A percentile compares a stretch with the other conserved stretches of the same genome.
phyloP scores from a whole-genome alignment of 163 green algal species.

The Coccomyxa subellipsoidea region DNA sequence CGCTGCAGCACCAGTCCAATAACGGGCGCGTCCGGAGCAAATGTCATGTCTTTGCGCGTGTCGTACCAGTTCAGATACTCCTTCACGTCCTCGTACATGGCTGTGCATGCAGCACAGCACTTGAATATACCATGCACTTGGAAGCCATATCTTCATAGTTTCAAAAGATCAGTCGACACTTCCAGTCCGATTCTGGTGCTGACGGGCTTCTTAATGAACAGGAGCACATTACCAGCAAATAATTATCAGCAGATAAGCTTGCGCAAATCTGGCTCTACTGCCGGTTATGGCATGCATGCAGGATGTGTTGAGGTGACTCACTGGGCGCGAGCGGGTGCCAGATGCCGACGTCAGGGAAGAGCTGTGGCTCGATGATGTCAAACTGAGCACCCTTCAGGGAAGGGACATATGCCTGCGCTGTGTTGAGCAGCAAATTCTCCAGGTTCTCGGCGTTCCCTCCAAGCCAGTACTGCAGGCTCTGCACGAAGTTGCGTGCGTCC shows the following conservation, averaged over 20 bases:
- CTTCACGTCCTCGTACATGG: slow-evolving; percentile 98
- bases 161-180: too few species aligned
- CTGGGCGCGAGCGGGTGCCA: slow-evolving; percentile 90
- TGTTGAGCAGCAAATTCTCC: slow-evolving; percentile 95
- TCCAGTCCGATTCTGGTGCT: too few species aligned
- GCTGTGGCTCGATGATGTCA: slow-evolving; percentile 75
- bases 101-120: not conserved
- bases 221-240: too few species aligned
- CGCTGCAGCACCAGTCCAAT: slow-evolving; percentile 96
- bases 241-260: too few species aligned
- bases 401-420: slow-evolving; percentile 82
- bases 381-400: slow-evolving; percentile 75
- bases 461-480: slow-evolving; percentile 96
- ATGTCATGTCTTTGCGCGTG: slow-evolving; percentile 86
- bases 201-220: too few species aligned
- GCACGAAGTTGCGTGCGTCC: slow-evolving; percentile 94
- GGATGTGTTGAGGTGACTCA: slow-evolving; percentile 12
- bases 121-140: not conserved
- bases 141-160: too few species aligned
- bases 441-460: slow-evolving; percentile 94
- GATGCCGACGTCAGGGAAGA: slow-evolving; percentile 95
- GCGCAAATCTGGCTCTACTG: too few species aligned
- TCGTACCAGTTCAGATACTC: slow-evolving; percentile 99
- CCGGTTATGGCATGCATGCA: too few species aligned
- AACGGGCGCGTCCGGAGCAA: slow-evolving; percentile 83